phyloP scores from a whole-genome alignment of 2,329 filamentous ascomycete species.

The Pseudocercospora pini-densiflorae region DNA sequence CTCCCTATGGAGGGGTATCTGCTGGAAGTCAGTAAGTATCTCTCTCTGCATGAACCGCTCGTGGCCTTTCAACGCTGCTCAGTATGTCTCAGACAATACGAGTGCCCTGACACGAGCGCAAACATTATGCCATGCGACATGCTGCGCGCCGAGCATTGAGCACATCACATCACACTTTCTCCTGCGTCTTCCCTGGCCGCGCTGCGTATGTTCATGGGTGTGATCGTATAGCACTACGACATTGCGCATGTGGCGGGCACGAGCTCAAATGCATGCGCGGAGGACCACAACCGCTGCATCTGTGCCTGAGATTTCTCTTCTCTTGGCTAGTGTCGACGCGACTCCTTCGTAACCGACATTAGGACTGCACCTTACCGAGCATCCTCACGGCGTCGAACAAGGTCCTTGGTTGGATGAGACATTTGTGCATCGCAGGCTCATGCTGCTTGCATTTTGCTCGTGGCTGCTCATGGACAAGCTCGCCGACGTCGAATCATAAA shows the following conservation, averaged over 20 bases:
- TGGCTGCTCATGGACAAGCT: background rate
- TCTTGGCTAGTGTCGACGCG: background rate
- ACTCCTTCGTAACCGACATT: conserved; percentile 8
- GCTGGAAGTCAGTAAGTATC: background rate
- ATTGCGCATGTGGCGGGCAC: conserved; percentile 10
- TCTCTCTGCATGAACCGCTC: conserved; percentile 1
- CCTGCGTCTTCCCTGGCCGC: conserved; percentile 12
- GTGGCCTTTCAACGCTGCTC: background rate
- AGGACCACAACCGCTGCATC: conserved; percentile 8
- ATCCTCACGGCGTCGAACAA: background rate
- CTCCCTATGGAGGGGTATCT: conserved; percentile 31
- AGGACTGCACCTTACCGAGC: conserved; percentile 5
- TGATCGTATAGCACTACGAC: conserved; percentile 15
- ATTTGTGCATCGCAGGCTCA: background rate
- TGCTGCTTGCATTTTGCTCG: background rate
- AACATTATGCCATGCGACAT: conserved; percentile 5
- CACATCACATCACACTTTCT: conserved; percentile 9
- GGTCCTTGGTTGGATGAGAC: background rate
- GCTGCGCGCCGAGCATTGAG: background rate
- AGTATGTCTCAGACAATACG: conserved; percentile 11
- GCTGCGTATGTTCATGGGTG: conserved; percentile 7
- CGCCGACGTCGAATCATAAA: conserved; percentile 6
- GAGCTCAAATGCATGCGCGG: conserved; percentile 8
- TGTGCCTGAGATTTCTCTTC: conserved; percentile 9
- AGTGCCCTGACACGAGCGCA: conserved; percentile 3